Percentiles rank a stretch among this genome's conserved stretches.
These are phyloP conservation scores for Xylaria sp. DNA, from an alignment of 2,329 filamentous ascomycete genomes.

Conservation along the genomic window DNA sequence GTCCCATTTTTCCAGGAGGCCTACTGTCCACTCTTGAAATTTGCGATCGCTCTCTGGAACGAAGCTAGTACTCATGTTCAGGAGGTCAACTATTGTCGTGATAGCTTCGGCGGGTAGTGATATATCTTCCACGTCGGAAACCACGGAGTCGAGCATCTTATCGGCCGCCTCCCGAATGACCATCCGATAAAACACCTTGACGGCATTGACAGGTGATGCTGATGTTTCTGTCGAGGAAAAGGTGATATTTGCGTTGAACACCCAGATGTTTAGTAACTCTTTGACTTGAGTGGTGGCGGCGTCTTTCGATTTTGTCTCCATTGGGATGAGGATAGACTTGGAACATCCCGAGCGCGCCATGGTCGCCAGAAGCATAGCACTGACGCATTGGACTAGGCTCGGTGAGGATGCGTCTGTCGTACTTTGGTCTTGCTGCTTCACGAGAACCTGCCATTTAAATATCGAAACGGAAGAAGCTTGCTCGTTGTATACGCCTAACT, in stretches of 20 bases:
- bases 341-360: conserved; percentile 53
- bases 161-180: conserved; percentile 42
- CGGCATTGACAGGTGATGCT: conserved; percentile 35
- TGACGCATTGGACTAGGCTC: conserved; percentile 46
- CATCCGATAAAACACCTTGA: conserved; percentile 50
- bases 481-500: conserved; percentile 46
- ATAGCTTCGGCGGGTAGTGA: conserved; percentile 49
- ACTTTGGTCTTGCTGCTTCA: conserved; percentile 31
- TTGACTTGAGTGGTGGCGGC: not conserved
- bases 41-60: conserved; percentile 51
- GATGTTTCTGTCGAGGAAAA: conserved; percentile 41
- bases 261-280: conserved; percentile 46
- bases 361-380: conserved; percentile 48
- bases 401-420: conserved; percentile 27
- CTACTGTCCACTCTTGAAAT: conserved; percentile 64
- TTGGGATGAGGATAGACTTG: conserved; percentile 49
- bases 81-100: conserved; percentile 35
- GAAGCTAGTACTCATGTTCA: conserved; percentile 45
- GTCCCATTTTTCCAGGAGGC: conserved; percentile 53
- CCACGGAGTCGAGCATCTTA: conserved; percentile 45
- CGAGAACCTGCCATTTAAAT: conserved; percentile 54
- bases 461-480: conserved; percentile 43
- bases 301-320: conserved; percentile 17
- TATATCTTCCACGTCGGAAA: conserved; percentile 55
- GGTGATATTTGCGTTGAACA: conserved; percentile 50